Base-by-base conservation (phyloP, 495 filamentous ascomycete species). In the Lasiosphaeria hispida region DNA sequence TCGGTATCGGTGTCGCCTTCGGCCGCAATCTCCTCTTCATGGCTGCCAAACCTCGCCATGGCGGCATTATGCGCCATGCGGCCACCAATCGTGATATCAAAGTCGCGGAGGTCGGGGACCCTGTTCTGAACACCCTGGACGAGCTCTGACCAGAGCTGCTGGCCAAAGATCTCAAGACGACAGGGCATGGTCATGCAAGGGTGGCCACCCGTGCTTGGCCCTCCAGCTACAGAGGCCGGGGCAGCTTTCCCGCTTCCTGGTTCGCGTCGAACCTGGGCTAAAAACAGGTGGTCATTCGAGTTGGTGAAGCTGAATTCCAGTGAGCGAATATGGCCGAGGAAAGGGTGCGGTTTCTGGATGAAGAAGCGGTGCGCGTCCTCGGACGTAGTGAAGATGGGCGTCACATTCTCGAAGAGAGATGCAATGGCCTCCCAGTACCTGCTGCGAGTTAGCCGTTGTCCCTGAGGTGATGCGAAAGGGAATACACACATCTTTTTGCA, bases 401-500 rank as follows among this genome's bases (percentile, higher is more conserved):
- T 66, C 47, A 65, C 53, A 14, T 15, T 48, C 18, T 68, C 58
- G 55, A 68, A 65, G 43, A 67, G 61, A 17, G 58, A 62, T 3
- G 39, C 33, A 2, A 57, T 51, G 9, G 68, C 35, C 40, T 70
- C 68, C 42, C 48, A 34, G 49, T 69, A 64, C 49, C 66, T 69
- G 54, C 17, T 40, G 15, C 14, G 0, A 30, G 40, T 56, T 9
- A 48, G 18, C 11, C 1, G 17, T 10, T 19, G 11, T 19, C 11
- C 3, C 3, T 11, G n/a, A 18, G 23, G 7, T 7, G 0, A 36
- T 35, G 13, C 13, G 8, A 35, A 35, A 42, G 39, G 19, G 44
- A 44, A 18, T 23, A 61, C 68, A 15, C 36, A 68, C 65, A 68
- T 64, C 55, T 45, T 49, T 60, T 63, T 68, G 59, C 65, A 70